Evolutionary conservation across 192 early-diverging fungal species (phyloP).

Genomic region (Paraglomus brasilianum): DNA sequence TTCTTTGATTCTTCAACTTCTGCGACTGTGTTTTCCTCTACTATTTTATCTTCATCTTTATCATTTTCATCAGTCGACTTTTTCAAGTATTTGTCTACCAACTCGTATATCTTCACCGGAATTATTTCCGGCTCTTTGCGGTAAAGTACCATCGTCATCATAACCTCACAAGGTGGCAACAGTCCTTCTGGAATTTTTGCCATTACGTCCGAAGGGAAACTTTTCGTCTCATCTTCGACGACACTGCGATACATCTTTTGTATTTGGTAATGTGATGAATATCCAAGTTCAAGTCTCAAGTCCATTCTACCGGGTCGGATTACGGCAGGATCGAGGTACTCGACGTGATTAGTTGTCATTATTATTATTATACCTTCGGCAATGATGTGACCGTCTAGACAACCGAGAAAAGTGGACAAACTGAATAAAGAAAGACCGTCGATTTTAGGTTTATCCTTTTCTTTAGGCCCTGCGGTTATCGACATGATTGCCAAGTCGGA

Average conservation of each 20-base stretch:
- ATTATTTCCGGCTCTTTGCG: conserved; percentile 35
- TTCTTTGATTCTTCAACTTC: too few relatives aligned
- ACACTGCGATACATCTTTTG: conserved; percentile 50
- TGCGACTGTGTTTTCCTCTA: too few relatives aligned
- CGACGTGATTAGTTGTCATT: conserved; percentile 67
- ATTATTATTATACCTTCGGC: conserved; percentile 57
- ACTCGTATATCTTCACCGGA: conserved; percentile 31
- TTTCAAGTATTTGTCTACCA: conserved; percentile 29
- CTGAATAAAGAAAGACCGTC: conserved; percentile 19
- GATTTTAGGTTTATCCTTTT: too few relatives aligned
- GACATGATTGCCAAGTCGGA: neutral
- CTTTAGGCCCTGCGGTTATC: neutral
- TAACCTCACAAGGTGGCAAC: conserved; percentile 63
- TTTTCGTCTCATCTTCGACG: conserved; percentile 31
- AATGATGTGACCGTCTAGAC: conserved; percentile 61
- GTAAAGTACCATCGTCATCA: conserved; percentile 58
- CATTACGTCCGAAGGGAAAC: conserved; percentile 33
- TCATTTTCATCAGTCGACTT: too few relatives aligned
- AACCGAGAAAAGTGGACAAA: conserved; percentile 53
- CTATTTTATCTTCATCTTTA: too few relatives aligned
- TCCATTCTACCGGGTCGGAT: conserved; percentile 64
- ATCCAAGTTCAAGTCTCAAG: conserved; percentile 57
- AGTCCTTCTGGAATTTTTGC: conserved; percentile 46
- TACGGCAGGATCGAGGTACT: conserved; percentile 60
- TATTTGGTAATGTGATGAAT: conserved; percentile 63